Evolutionary conservation across 306 rosid genomes (phyloP).

Genomic region (Parietaria judaica): DNA sequence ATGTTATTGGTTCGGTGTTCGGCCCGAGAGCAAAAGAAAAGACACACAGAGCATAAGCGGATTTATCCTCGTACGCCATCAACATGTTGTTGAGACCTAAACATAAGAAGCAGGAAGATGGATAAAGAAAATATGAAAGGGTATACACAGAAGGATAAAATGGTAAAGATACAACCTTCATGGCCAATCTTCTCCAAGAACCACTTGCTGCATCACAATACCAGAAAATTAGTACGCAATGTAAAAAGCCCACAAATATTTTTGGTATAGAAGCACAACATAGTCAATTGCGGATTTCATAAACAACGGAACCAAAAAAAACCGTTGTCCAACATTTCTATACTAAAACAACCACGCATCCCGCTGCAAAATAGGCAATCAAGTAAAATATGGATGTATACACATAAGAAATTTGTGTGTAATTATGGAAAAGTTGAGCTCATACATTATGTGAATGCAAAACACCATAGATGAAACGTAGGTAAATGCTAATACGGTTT

Average conservation of each 20-base stretch:
- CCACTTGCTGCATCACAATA: constrained; percentile 78
- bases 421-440: too few relatives aligned
- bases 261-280: not conserved
- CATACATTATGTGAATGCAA: constrained; percentile 2
- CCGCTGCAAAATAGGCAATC: too few relatives aligned
- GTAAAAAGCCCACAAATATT: constrained; percentile 7
- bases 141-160: constrained; percentile 11
- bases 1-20: constrained; percentile 58
- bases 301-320: too few relatives aligned
- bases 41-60: constrained; percentile 79
- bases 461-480: too few relatives aligned
- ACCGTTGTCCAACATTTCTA: too few relatives aligned
- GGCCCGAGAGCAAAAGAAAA: constrained; percentile 75
- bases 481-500: too few relatives aligned
- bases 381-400: too few relatives aligned
- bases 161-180: constrained; percentile 42
- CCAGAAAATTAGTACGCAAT: constrained; percentile 20
- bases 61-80: constrained; percentile 90
- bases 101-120: constrained; percentile 11
- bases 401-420: too few relatives aligned
- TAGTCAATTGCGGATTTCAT: too few relatives aligned
- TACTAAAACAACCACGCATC: too few relatives aligned
- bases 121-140: not conserved
- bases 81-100: constrained; percentile 89
- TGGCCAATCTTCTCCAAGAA: constrained; percentile 97